These are phyloP conservation scores for Neurospora tetraspora DNA, from an alignment of 495 filamentous ascomycete species.

Conservation along the genomic window DNA sequence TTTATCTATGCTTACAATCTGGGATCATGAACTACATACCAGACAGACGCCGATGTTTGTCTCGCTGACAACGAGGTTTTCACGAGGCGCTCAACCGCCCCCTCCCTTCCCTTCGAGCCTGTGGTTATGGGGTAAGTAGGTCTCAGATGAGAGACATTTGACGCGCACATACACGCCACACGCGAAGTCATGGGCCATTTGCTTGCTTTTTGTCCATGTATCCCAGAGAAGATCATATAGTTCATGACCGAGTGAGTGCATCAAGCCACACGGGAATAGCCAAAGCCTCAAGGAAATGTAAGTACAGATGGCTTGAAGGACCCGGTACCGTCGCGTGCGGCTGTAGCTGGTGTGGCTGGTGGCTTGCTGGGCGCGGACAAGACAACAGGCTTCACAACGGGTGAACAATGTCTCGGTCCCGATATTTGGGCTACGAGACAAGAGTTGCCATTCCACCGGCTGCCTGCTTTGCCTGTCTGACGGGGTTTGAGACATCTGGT, in stretches of 20 bases:
- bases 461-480: neutral
- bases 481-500: neutral
- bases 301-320: neutral
- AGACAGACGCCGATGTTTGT: neutral
- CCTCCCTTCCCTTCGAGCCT: neutral
- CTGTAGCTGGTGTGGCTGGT: neutral
- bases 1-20: neutral
- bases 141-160: neutral
- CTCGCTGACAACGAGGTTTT: neutral
- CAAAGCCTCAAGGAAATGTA: neutral
- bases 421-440: neutral
- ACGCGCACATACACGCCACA: neutral
- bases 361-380: neutral
- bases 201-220: neutral
- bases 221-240: neutral
- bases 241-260: neutral
- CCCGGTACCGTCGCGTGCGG: neutral
- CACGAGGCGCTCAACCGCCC: neutral
- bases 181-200: neutral
- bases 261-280: neutral
- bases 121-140: neutral
- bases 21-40: neutral
- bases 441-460: neutral
- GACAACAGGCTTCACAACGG: neutral
- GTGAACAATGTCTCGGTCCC: neutral